Conservation (phyloP, 192 early-diverging fungal genomes). For the Podila horticola region DNA sequence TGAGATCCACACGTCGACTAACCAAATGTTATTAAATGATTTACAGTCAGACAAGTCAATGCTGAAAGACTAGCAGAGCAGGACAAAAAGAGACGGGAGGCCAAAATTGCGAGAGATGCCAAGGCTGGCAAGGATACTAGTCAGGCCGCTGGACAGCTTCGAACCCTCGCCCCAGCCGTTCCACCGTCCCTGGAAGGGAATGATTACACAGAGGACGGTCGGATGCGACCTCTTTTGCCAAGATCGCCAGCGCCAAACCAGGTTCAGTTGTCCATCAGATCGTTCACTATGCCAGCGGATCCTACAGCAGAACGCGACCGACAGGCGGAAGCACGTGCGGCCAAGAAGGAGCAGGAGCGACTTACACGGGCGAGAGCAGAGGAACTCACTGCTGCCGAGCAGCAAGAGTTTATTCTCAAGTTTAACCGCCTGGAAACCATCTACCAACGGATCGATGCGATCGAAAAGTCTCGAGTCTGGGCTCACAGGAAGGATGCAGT, state of each 20-base stretch:
- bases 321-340: constrained; percentile 14
- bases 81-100: constrained; percentile 23
- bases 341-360: constrained; percentile 33
- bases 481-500: constrained; percentile 32
- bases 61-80: constrained; percentile 26
- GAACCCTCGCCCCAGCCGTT: too few species aligned
- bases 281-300: not conserved
- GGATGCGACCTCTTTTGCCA: too few species aligned
- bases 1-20: too few species aligned
- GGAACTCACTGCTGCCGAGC: constrained; percentile 5
- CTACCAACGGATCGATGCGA: constrained; percentile 30
- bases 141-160: not conserved
- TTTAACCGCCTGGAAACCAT: constrained; percentile 43
- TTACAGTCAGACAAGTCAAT: constrained; percentile 29
- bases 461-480: constrained; percentile 34
- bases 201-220: too few species aligned
- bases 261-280: too few species aligned
- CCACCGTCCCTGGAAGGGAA: too few species aligned
- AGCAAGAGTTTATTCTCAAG: constrained; percentile 26
- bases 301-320: constrained; percentile 21
- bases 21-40: too few species aligned
- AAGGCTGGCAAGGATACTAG: constrained; percentile 9
- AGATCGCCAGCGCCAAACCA: too few species aligned
- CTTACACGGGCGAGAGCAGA: constrained; percentile 11
- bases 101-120: constrained; percentile 14